Evolutionary conservation across 2,329 filamentous ascomycete genomes (phyloP), one percentile per base, ranked within the genome.

Genomic region (Sclerotinia minor): DNA sequence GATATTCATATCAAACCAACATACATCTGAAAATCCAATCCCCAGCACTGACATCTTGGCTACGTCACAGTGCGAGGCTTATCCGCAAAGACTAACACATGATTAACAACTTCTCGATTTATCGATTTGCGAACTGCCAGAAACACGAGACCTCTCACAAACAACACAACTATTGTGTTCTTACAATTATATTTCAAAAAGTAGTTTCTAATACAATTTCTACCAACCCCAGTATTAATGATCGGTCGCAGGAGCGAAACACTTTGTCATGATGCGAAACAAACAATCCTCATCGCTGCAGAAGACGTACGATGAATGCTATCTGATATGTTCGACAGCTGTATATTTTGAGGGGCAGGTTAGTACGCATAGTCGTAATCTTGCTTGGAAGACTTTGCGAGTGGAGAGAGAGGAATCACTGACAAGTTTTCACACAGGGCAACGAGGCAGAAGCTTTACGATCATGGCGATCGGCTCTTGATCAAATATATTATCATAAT

Each of bases 301-400:
- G 81, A 97, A 97, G 85, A 96, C 93, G 67, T 98, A 98, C 81
- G 94, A 98, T 81, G 93, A 98, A 79, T 94, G 91, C 79, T 97
- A 97, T 80, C 81, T 97, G 74, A 93, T 90, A 77, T 97, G 94
- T 80, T 97, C 94, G 19, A 98, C 94, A 1, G 94, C 94, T 50
- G 92, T 97, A 65, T 97, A 97, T 81, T 97, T 97, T 79, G 95
- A 99, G 81, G 88, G 90, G 78, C 90, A 96, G 87, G 93, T 96
- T 80, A 72, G 79, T 58, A 53, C 2, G 11, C 35, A 29, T 26
- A 21, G 11, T 13, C 9, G 17, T 13, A 5, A 6, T 19, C 24
- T 44, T 35, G 24, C 4, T 19, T 54, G 19, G 45, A 13, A 21
- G 21, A n/a, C 6, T 24, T 50, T 8, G 26, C 11, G 2, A n/a